Base-by-base conservation (phyloP, 306 rosid genomes). In the Nissolia schottii region DNA sequence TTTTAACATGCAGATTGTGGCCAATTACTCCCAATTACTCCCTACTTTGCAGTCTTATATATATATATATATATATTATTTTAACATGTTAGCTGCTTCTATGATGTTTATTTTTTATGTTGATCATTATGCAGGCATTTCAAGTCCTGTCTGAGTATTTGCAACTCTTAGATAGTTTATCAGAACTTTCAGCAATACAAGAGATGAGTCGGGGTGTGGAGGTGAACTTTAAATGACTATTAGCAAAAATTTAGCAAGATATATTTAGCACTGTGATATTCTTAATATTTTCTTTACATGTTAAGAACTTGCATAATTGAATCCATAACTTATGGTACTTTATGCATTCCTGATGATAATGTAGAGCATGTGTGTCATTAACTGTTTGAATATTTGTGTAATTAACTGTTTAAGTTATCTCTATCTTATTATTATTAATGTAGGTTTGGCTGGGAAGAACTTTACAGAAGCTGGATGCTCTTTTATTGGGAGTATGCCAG, bases 371-470 rank as follows among this genome's bases (percentile, higher is more conserved):
- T 60, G 66, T 64, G 74, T 48, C 62, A 59, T 58, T 49, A 50
- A 70, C 29, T 65, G 75, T 76, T 67, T 63, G n/a, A n/a, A n/a
- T 25, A 63, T 78, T 70, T 60, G 66, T 64, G 74, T 48, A 65
- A 59, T 58, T 49, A 50, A 70, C 29, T 65, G 75, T 76, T 67
- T 63, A 14, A 20, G 20, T 64, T 51, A 67, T 64, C 35, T 22
- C 27, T 31, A 48, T 63, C 55, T 56, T 23, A 45, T 45, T 48
- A 45, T 45, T 48, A 20, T 60, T 31, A 27, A 64, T 85, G 74
- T 51, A 95, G 99, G 88, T 77, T 79, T 95, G 99, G 99, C 92
- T 95, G 66, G 99, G 88, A 75, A 87, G 83, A 87, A 87, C 97
- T 23, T 96, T 95, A 61, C 97, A 86, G 67, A 95, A 87, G 87